phyloP scores from a whole-genome alignment of 2,329 filamentous ascomycete genomes.

The Colletotrichum sp. region DNA sequence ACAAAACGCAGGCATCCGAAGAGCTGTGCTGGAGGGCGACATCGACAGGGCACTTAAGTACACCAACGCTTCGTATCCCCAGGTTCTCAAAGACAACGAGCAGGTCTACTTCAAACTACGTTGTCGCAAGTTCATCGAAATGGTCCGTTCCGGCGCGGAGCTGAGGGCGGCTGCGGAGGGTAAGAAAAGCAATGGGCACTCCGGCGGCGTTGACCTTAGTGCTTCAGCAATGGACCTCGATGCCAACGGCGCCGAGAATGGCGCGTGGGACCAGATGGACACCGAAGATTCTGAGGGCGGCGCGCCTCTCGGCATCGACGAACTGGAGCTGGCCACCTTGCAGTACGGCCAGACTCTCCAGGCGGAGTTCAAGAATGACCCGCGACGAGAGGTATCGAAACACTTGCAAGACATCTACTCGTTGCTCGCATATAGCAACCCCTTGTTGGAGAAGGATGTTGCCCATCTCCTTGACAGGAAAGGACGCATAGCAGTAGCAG shows the following conservation, averaged over 20 bases:
- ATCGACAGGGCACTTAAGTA: conserved; percentile 89
- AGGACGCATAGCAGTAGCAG: conserved; percentile 80
- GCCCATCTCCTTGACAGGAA: conserved; percentile 78
- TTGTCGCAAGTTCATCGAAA: conserved; percentile 93
- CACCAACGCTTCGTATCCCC: conserved; percentile 79
- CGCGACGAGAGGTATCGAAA: conserved; percentile 71
- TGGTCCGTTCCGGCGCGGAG: conserved; percentile 80
- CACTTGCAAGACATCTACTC: conserved; percentile 86
- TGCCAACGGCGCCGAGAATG: conserved; percentile 48
- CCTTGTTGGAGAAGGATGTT: conserved; percentile 74
- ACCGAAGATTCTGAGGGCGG: conserved; percentile 46
- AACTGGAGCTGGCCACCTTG: conserved; percentile 72
- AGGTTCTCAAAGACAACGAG: conserved; percentile 79
- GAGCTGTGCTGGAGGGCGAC: conserved; percentile 87
- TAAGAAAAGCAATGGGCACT: conserved; percentile 49
- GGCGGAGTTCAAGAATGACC: conserved; percentile 76
- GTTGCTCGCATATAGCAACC: conserved; percentile 85
- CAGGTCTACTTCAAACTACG: conserved; percentile 87
- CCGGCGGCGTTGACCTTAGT: conserved; percentile 45
- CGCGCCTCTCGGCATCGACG: conserved; percentile 29
- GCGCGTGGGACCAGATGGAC: conserved; percentile 56
- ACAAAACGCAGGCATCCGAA: conserved; percentile 72
- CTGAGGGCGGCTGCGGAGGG: conserved; percentile 54
- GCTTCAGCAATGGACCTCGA: conserved; percentile 62
- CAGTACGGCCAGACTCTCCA: conserved; percentile 81